A percentile compares a stretch with the other conserved stretches of the same genome.
These are phyloP conservation scores for Parascedosporium putredinis DNA, from an alignment of 2,329 filamentous ascomycete genomes.

Conservation along the genomic window DNA sequence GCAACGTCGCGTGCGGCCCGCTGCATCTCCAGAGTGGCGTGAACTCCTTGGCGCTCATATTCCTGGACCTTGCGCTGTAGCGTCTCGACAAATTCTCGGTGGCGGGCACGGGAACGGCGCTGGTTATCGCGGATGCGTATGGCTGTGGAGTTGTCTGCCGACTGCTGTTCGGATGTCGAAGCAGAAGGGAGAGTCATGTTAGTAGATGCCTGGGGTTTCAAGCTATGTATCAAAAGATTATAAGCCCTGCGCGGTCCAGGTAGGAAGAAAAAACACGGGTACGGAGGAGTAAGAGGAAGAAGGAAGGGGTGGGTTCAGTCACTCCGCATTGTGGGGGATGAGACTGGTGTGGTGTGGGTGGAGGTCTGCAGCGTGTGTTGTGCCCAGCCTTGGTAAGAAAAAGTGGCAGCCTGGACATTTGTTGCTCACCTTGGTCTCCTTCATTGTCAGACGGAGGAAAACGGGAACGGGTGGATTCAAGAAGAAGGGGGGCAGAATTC, in stretches of 20 bases:
- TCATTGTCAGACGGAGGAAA: too few relatives aligned
- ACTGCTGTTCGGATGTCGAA: not conserved
- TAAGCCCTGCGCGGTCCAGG: too few relatives aligned
- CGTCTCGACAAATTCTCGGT: conserved; percentile 36
- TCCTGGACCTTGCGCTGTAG: conserved; percentile 35
- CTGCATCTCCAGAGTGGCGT: conserved; percentile 44
- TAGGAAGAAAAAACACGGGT: too few relatives aligned
- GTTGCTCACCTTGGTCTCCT: not conserved
- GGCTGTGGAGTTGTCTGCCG: conserved; percentile 15
- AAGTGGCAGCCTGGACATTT: not conserved
- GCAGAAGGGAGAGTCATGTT: not conserved
- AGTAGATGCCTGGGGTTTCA: not conserved
- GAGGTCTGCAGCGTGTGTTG: not conserved
- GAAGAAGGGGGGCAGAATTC: too few relatives aligned
- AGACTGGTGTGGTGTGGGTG: not conserved
- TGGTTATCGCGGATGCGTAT: conserved; percentile 40
- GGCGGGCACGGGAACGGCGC: conserved; percentile 40
- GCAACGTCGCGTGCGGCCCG: conserved; percentile 38
- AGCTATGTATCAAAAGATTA: too few relatives aligned
- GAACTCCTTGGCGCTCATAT: conserved; percentile 35
- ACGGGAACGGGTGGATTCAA: too few relatives aligned
- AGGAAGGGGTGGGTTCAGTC: not conserved
- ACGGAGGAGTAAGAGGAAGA: not conserved
- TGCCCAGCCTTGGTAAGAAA: not conserved
- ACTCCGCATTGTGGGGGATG: not conserved